Percentiles rank a stretch among this genome's conserved stretches.
Evolutionary conservation across 106 monocot species (phyloP).

Genomic region (Narthecium ossifragum): DNA sequence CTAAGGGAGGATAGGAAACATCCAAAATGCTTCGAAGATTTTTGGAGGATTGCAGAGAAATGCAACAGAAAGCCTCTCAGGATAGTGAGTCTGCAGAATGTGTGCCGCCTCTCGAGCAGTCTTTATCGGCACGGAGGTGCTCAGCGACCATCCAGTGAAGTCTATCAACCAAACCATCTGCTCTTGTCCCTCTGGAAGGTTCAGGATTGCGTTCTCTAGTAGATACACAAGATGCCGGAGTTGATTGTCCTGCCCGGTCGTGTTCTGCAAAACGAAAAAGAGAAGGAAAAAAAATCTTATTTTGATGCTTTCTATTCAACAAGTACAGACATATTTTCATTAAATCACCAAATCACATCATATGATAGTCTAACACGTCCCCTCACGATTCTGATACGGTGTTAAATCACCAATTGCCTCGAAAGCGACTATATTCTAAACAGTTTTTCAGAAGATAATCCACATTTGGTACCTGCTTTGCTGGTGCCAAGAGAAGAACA

Average conservation of each 20-base stretch:
- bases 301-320: no score
- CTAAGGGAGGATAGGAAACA: no score
- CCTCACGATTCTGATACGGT: no score
- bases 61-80: constrained; percentile 52
- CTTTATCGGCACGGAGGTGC: constrained; percentile 52
- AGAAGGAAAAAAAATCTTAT: no score
- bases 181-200: constrained; percentile 77
- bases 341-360: no score
- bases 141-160: constrained; percentile 80
- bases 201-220: constrained; percentile 72
- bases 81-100: constrained; percentile 70
- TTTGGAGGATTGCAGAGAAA: constrained; percentile 55
- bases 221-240: constrained; percentile 69
- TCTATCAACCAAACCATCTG: constrained; percentile 95
- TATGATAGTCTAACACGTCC: no score
- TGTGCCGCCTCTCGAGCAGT: constrained; percentile 47
- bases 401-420: no score
- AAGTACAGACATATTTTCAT: no score
- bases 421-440: no score
- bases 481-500: constrained; percentile 70
- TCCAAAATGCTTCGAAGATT: constrained; percentile 70
- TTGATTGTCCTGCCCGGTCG: constrained; percentile 67
- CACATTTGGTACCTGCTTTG: constrained; percentile 60
- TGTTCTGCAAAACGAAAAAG: constrained; percentile 74
- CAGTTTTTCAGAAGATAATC: no score